Base-by-base conservation (phyloP, 352 stramenopile species). In the Peronospora destructor region DNA sequence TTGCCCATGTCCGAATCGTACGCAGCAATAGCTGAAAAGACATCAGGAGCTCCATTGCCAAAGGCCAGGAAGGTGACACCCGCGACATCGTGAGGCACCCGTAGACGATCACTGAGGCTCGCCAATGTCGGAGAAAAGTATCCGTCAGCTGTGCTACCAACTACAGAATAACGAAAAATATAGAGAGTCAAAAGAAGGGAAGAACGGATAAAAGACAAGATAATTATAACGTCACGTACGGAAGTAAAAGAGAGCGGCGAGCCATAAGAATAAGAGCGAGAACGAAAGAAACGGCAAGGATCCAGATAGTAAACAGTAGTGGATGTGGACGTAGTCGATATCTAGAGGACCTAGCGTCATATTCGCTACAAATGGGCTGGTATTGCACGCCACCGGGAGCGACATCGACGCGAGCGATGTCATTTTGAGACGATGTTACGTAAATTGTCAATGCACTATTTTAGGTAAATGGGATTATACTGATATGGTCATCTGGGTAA, bases 31-130 rank as follows among this genome's bases (percentile, higher is more conserved):
- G 86, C 76, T 2, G 88, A 95, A 45, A 97, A 97, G 0, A 99
- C 94, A 68, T 99, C 96, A 2, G 95, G 94, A 11, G 96, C 95
- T 51, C 96, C 82, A 71, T 99, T 99, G 12, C 96, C 96, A 47
- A 99, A 95, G 28, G 96, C 94, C 32, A 99, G 69, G 35, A 99
- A 91, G 3, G 95, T 98, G 42, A 99, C 96, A 21, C 96, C 96
- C 1, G 95, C 93, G 45, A 98, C 93, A 35, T 96, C 84, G 46
- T 87, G 87, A 34, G 85, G 76, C n/a, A 96, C 69, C 21, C 83
- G 65, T 4, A 95, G 66, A 44, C 84, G 61, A 30, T 96, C 72
- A 32, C 85, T 97, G 49, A 99, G 96, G 76, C 84, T 97, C 49
- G 97, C 95, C 10, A 99, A 77, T 12, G 87, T 95, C 0, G 95